A percentile compares a stretch with the other conserved stretches of the same genome.
Evolutionary conservation across 495 filamentous ascomycete genomes (phyloP).

Genomic region (Trypethelium eluteriae): DNA sequence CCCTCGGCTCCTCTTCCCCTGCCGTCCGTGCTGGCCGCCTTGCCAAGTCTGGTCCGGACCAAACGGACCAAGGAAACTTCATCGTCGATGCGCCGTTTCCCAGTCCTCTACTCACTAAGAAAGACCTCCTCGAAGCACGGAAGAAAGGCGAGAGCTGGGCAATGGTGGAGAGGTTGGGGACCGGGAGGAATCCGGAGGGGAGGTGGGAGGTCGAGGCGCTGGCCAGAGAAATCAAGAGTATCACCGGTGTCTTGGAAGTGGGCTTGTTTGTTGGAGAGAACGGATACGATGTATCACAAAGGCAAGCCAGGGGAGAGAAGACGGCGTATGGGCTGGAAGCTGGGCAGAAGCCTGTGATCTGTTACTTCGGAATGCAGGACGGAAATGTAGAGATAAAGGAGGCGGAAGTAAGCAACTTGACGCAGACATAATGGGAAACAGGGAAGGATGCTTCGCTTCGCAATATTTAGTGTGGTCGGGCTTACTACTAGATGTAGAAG

Average conservation of each 20-base stretch:
- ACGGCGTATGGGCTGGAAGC: conserved; percentile 38
- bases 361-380: conserved; percentile 89
- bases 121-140: conserved; percentile 44
- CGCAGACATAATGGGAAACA: background rate
- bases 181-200: conserved; percentile 26
- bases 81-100: conserved; percentile 87
- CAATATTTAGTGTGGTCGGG: background rate
- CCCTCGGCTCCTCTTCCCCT: conserved; percentile 63
- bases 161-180: conserved; percentile 32
- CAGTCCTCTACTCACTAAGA: conserved; percentile 51
- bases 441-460: background rate
- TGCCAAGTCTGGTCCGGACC: conserved; percentile 69
- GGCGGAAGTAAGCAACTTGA: conserved; percentile 12
- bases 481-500: too few relatives aligned
- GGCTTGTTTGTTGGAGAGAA: conserved; percentile 80
- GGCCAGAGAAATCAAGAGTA: conserved; percentile 62
- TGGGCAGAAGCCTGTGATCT: conserved; percentile 84
- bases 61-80: conserved; percentile 91
- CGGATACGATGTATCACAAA: conserved; percentile 52
- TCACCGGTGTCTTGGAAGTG: conserved; percentile 84
- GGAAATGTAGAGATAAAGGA: conserved; percentile 40
- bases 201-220: conserved; percentile 66
- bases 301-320: conserved; percentile 40
- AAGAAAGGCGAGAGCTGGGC: conserved; percentile 28
- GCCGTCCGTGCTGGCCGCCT: conserved; percentile 58